Evolutionary conservation across 371 early-diverging fungal species (phyloP).

Genomic region (Syncephalastrum contaminatum): DNA sequence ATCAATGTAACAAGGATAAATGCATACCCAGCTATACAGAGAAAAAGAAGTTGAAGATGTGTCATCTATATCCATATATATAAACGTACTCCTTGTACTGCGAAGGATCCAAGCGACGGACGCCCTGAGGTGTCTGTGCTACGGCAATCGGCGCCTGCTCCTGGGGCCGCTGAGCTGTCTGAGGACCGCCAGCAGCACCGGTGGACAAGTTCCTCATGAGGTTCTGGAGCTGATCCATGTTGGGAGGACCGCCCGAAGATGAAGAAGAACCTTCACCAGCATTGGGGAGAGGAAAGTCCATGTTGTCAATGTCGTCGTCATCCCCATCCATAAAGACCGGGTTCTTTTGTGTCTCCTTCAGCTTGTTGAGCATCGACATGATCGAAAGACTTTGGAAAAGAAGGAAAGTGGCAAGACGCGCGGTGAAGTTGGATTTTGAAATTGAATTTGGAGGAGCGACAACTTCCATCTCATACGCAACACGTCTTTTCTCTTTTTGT

Average conservation of each 20-base stretch:
- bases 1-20: conserved; percentile 73
- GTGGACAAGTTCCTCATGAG: conserved; percentile 22
- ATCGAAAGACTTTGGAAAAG: not conserved
- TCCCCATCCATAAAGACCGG: conserved; percentile 47
- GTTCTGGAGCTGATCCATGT: conserved; percentile 31
- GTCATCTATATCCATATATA: not conserved
- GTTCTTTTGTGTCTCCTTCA: conserved; percentile 42
- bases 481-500: too few relatives aligned
- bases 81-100: conserved; percentile 42
- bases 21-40: conserved; percentile 55
- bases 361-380: conserved; percentile 47
- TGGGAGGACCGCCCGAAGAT: conserved; percentile 22
- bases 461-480: too few relatives aligned
- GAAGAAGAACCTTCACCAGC: conserved; percentile 20
- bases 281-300: conserved; percentile 65
- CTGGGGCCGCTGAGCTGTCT: not conserved
- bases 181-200: conserved; percentile 5
- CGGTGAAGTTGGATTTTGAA: too few relatives aligned
- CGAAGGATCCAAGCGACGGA: conserved; percentile 35
- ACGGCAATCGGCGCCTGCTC: conserved; percentile 21
- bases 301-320: conserved; percentile 61
- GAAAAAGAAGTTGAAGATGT: not conserved
- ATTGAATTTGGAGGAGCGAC: too few relatives aligned
- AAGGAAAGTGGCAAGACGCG: too few relatives aligned
- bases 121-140: conserved; percentile 36